Conservation (phyloP, 768 basidiomycete species). For the Phylloporus sp. region DNA sequence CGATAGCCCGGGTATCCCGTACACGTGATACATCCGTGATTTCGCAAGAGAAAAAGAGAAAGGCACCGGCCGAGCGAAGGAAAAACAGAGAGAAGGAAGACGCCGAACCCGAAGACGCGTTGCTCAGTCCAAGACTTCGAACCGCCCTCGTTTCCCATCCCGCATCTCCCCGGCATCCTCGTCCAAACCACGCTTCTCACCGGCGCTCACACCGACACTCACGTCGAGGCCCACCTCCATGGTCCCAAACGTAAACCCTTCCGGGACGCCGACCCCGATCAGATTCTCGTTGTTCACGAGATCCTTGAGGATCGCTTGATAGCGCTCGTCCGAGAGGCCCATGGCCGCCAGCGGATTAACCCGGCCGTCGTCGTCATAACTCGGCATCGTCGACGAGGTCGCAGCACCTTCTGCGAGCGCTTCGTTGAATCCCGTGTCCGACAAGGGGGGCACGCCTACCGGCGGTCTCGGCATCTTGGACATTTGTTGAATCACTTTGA, state of each 20-base stretch:
- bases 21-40: background rate
- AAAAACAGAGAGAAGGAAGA: too few species aligned
- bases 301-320: conserved; percentile 69
- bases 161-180: conserved; percentile 35
- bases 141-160: conserved; percentile 53
- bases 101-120: background rate
- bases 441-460: conserved; percentile 58
- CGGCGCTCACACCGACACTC: conserved; percentile 19
- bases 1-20: too few species aligned
- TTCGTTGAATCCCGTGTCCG: conserved; percentile 50
- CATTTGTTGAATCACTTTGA: conserved; percentile 81
- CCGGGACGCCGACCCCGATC: conserved; percentile 36
- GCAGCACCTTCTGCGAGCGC: conserved; percentile 43
- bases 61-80: too few species aligned
- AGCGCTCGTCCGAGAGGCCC: conserved; percentile 88
- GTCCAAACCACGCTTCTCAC: conserved; percentile 37
- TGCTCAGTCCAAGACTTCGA: conserved; percentile 53
- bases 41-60: too few species aligned
- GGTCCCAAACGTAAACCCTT: conserved; percentile 21
- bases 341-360: conserved; percentile 84
- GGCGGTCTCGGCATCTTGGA: conserved; percentile 53
- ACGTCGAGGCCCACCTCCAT: conserved; percentile 12
- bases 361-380: conserved; percentile 40
- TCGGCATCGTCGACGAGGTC: conserved; percentile 26
- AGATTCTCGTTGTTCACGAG: conserved; percentile 64